Evolutionary conservation across 345 rosid species (phyloP), one percentile per base, ranked within the genome.

Genomic region (Hevea brasiliensis): DNA sequence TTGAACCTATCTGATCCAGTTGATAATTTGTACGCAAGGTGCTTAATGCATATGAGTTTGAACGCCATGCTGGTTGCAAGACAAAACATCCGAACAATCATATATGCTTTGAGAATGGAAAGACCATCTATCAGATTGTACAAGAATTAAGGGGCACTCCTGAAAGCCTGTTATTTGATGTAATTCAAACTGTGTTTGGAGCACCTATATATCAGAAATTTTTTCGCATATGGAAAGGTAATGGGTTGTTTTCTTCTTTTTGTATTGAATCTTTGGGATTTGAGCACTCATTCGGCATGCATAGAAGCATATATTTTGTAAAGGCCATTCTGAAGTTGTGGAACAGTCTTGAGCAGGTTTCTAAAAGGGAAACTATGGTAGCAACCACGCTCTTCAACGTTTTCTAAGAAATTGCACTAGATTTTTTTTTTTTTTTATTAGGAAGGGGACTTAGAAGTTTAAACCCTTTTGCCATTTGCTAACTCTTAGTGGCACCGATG

Each of bases 61-160:
- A 92, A 86, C 89, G 87, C 47, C 98, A 94, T 63, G 96, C 97
- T n/a, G 87, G 90, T 66, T 88, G 89, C 85, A 94, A 94, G 78
- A 90, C 98, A 57, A 92, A 94, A 77, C 98, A 94, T 84, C 98
- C 98, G 0, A 94, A 94, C 85, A 94, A 89, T 82, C 98, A 89
- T 79, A 92, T 94, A 24, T 92, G 83, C 87, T 94, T 92, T 63
- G 97, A 94, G 65, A 94, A 92, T 75, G 97, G 98, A 70, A 94
- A 92, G 90, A 92, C 98, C 0, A 90, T 94, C 27, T 92, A 92
- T 86, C 96, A 90, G 83, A 89, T 94, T 76, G 98, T 94, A 67
- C 98, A 92, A 71, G 98, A 92, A 81, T 80, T 92, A 67, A 86
- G 90, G 81, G 88, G 87, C 81, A 90, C 94, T 48, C 93, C 94